Evolutionary conservation across 192 early-diverging fungal genomes (phyloP).

Genomic region (Backusella circina): DNA sequence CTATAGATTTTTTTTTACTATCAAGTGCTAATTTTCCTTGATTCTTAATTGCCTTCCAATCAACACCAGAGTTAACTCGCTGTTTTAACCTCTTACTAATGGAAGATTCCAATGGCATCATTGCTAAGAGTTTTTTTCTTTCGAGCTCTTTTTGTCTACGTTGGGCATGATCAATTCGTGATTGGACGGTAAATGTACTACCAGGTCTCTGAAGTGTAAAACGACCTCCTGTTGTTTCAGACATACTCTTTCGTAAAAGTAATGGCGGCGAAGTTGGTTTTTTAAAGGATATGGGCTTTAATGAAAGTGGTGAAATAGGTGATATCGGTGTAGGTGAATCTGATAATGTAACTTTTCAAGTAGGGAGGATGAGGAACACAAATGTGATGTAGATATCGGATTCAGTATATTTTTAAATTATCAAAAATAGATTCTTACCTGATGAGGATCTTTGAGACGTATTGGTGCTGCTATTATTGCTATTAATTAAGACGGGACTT

Average conservation of each 20-base stretch:
- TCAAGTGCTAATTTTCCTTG: neutral
- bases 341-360: neutral
- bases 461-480: neutral
- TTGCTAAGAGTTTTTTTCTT: neutral
- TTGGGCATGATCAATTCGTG: neutral
- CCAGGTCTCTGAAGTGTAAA: neutral
- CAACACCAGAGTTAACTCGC: neutral
- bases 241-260: neutral
- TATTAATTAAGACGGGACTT: neutral
- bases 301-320: neutral
- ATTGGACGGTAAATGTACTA: neutral
- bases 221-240: neutral
- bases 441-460: neutral
- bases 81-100: neutral
- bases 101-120: neutral
- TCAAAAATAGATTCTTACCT: neutral
- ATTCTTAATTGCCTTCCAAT: neutral
- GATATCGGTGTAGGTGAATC: neutral
- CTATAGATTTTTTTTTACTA: neutral
- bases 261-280: neutral
- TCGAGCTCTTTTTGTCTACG: neutral
- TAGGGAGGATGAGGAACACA: neutral
- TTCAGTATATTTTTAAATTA: neutral
- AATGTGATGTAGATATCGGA: neutral
- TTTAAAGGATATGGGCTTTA: neutral